A percentile compares a stretch with the other conserved stretches of the same genome.
phyloP scores from a whole-genome alignment of 805 yeast genomes.

The Schwanniomyces sp. region DNA sequence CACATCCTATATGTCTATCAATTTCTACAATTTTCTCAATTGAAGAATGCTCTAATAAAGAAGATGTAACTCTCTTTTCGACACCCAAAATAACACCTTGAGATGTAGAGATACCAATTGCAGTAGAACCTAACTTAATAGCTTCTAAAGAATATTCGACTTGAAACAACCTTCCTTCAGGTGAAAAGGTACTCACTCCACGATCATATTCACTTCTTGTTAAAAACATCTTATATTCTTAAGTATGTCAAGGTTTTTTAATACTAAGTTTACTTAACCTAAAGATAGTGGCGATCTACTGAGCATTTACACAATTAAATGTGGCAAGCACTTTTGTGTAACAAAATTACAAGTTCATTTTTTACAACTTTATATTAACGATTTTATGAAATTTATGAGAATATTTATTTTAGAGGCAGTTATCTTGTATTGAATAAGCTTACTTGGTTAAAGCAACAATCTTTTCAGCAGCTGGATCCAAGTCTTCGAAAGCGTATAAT shows the following conservation, averaged over 20 bases:
- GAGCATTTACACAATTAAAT: neutral
- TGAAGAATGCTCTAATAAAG: constrained; percentile 85
- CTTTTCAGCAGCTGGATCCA: constrained; percentile 96
- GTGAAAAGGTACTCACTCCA: constrained; percentile 97
- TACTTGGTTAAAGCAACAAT: constrained; percentile 70
- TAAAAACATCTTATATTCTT: constrained; percentile 65
- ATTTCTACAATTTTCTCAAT: constrained; percentile 96
- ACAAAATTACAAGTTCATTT: neutral
- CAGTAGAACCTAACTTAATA: constrained; percentile 94
- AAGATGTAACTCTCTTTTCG: constrained; percentile 94
- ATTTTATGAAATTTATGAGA: constrained; percentile 1
- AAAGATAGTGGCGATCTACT: neutral
- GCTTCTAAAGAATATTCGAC: constrained; percentile 98
- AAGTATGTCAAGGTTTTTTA: neutral
- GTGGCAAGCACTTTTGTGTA: constrained; percentile 6
- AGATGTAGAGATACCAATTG: constrained; percentile 92
- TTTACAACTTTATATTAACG: neutral
- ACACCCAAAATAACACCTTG: constrained; percentile 97
- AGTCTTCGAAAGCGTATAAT: constrained; percentile 86
- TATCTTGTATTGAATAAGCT: constrained; percentile 4
- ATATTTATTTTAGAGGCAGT: constrained; percentile 1
- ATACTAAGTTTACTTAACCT: neutral
- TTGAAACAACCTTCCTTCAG: constrained; percentile 97
- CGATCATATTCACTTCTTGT: constrained; percentile 99
- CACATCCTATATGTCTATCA: constrained; percentile 93